Base-by-base conservation (phyloP, 2,329 filamentous ascomycete species). In the Didymella glomerata region DNA sequence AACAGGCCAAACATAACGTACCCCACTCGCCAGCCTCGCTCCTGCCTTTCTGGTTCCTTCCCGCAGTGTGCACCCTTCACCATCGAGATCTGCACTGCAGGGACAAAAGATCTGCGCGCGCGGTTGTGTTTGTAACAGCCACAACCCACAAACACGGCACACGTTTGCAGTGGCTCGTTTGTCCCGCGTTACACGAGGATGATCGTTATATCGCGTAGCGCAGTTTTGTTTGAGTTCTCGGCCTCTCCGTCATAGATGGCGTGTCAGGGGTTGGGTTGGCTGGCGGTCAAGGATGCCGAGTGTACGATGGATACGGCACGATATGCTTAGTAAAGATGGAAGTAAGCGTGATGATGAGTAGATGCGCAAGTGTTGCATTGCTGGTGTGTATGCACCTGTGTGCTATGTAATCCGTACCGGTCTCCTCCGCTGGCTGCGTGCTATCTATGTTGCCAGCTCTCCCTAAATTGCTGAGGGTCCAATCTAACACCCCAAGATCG, bases 31-130 rank as follows among this genome's bases (percentile, higher is more conserved):
- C 40, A 16, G 36, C 36, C 16, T 22, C 24, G 41, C 41, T 14
- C 20, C 22, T 42, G 38, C 48, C n/a, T 14, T 16, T 34, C 28
- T 27, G 18, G 48, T 42, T 27, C n/a, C 14, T 42, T 42, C 18
- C 38, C 38, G 38, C 11, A 41, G 20, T 9, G 38, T 11, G 20
- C 38, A 14, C 38, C 38, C 27, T 44, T 44, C 20, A 34, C 40
- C 22, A n/a, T n/a, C 13, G 4, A n/a, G 51, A 54, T 54, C 51
- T 46, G 42, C 51, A n/a, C 45, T 59, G 56, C 56, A 59, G 56
- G 56, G 56, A 50, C 38, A 50, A 27, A 14, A 44, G 55, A 58
- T 58, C 55, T 49, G 40, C 55, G 28, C 28, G 34, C 46, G 38
- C 22, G 54, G 54, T 47, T 56, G 54, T 18, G 20, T 5, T 10